Conservation (phyloP, 2,329 filamentous ascomycete species). For the Calonectria pseudoreteaudii region DNA sequence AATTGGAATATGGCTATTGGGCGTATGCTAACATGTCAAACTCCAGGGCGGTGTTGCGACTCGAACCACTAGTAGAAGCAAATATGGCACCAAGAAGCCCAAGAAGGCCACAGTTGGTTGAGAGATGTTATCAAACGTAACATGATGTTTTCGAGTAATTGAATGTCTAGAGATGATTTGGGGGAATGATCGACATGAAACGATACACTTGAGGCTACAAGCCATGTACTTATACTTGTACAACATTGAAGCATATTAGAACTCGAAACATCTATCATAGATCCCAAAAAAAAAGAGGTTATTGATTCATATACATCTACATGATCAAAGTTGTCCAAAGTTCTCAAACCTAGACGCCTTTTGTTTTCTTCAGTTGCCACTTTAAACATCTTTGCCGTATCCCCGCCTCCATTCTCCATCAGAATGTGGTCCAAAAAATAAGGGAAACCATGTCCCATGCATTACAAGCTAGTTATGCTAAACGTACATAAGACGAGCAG, state of each 20-base stretch:
- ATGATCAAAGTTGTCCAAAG: slow-evolving; percentile 44
- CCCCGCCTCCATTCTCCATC: slow-evolving; percentile 27
- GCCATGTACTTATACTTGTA: slow-evolving; percentile 45
- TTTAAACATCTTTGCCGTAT: slow-evolving; percentile 34
- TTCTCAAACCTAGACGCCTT: slow-evolving; percentile 45
- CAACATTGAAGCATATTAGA: slow-evolving; percentile 34
- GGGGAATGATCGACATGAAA: slow-evolving; percentile 19
- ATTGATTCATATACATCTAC: slow-evolving; percentile 45
- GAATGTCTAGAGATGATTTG: background rate
- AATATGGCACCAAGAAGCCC: slow-evolving; percentile 99
- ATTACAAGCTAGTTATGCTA: slow-evolving; percentile 39
- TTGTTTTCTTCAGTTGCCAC: slow-evolving; percentile 32
- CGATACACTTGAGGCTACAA: slow-evolving; percentile 25
- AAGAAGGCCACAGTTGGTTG: slow-evolving; percentile 77
- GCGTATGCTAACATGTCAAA: slow-evolving; percentile 26
- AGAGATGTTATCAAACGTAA: background rate
- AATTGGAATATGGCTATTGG: background rate
- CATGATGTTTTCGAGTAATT: background rate
- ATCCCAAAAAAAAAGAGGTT: slow-evolving; percentile 33
- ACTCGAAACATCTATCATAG: slow-evolving; percentile 16
- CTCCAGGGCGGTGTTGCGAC: slow-evolving; percentile 87
- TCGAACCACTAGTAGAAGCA: slow-evolving; percentile 86
- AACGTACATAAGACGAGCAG: slow-evolving; percentile 31
- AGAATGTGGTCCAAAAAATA: slow-evolving; percentile 30
- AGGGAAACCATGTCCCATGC: slow-evolving; percentile 34